Evolutionary conservation across 1,284 basidiomycete species (phyloP).

Genomic region (Boletus semigastroideus): DNA sequence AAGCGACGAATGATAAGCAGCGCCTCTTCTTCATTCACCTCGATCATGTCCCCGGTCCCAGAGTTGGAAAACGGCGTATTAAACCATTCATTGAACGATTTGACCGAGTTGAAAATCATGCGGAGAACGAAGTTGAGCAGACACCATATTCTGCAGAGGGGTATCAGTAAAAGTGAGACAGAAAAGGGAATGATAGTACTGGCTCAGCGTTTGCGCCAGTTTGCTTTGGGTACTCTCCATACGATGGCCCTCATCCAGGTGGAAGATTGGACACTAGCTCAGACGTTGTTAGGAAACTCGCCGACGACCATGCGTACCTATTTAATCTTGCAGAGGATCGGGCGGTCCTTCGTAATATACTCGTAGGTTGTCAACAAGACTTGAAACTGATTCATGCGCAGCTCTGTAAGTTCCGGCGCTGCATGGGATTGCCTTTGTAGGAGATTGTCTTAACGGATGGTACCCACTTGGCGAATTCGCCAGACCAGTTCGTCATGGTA

Average conservation of each 20-base stretch:
- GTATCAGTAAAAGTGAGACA: constrained; percentile 98
- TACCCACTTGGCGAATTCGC: constrained; percentile 98
- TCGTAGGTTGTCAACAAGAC: constrained; percentile 98
- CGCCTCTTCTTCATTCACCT: constrained; percentile 99
- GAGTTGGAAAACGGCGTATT: constrained; percentile 99
- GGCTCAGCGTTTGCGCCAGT: constrained; percentile 89
- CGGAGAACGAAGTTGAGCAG: constrained; percentile 98
- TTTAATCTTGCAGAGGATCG: constrained; percentile 86
- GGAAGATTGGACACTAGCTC: constrained; percentile 2
- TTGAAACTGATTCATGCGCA: constrained; percentile 86
- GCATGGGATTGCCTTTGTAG: constrained; percentile 92
- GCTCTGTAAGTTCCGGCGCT: constrained; percentile 73
- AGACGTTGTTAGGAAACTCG: constrained; percentile 34
- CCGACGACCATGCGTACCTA: constrained; percentile 99
- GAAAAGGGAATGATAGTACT: constrained; percentile 91
- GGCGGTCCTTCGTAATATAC: constrained; percentile 98
- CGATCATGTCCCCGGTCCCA: constrained; percentile 95
- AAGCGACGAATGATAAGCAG: constrained; percentile 96
- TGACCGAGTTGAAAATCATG: constrained; percentile 99
- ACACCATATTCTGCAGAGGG: constrained; percentile 98
- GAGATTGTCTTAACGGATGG: constrained; percentile 83
- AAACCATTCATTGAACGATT: constrained; percentile 99
- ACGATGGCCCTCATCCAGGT: constrained; percentile 92
- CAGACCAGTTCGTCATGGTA: constrained; percentile 98
- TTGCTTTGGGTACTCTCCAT: constrained; percentile 99